These are phyloP conservation scores for Chlorella vulgaris DNA, from an alignment of 139 green algal genomes.

Conservation along the genomic window DNA sequence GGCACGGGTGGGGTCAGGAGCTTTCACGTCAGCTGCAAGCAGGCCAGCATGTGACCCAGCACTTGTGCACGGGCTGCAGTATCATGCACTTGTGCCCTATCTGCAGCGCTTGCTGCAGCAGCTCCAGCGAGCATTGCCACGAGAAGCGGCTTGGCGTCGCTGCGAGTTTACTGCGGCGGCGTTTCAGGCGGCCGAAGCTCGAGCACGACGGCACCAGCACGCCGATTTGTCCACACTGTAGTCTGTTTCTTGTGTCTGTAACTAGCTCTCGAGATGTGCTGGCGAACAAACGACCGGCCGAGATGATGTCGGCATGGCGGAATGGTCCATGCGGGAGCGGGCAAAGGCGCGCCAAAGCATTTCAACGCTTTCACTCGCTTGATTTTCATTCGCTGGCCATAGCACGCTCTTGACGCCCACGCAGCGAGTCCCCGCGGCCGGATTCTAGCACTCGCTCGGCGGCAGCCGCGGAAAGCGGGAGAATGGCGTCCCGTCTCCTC, in stretches of 20 bases:
- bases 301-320: too few relatives aligned
- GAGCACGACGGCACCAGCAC: background rate
- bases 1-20: background rate
- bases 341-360: too few relatives aligned
- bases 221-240: background rate
- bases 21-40: constrained; percentile 9
- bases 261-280: too few relatives aligned
- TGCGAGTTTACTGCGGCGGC: background rate
- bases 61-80: background rate
- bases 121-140: background rate
- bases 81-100: background rate
- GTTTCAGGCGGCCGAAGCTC: constrained; percentile 1
- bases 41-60: background rate
- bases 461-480: too few relatives aligned
- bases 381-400: too few relatives aligned
- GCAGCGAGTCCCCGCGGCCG: background rate
- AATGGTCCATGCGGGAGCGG: too few relatives aligned
- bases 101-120: background rate
- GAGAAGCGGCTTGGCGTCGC: background rate
- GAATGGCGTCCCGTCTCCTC: constrained; percentile 75
- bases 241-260: background rate
- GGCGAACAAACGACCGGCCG: too few relatives aligned
- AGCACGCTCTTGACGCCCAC: background rate
- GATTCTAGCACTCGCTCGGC: too few relatives aligned
- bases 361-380: too few relatives aligned